Conservation (phyloP, 371 early-diverging fungal genomes). For the Nematocida ausubeli region DNA sequence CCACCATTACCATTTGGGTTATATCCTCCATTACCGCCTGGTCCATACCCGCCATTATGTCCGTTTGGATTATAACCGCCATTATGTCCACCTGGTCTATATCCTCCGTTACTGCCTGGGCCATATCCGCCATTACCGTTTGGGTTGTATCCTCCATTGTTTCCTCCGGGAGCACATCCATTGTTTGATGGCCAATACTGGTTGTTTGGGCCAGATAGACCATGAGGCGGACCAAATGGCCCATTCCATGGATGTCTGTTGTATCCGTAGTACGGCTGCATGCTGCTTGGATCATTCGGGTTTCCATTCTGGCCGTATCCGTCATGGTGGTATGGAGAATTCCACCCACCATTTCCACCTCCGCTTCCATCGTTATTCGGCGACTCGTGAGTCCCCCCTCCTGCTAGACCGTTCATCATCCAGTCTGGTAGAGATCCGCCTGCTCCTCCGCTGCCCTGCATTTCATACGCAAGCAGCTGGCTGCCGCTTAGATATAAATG, state of each 20-base stretch:
- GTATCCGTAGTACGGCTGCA: not conserved
- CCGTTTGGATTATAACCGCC: not conserved
- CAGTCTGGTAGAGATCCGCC: conserved; percentile 1
- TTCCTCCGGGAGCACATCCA: not conserved
- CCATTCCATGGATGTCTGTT: conserved; percentile 18
- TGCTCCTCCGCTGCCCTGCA: not conserved
- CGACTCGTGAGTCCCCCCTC: not conserved
- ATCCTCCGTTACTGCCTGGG: not conserved
- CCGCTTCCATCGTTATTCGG: not conserved
- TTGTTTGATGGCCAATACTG: not conserved
- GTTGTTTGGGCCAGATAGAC: not conserved
- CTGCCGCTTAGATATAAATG: conserved; percentile 14
- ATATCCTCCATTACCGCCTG: not conserved
- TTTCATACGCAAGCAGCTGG: conserved; percentile 22
- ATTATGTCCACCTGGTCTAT: not conserved
- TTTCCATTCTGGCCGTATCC: not conserved
- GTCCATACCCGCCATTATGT: not conserved
- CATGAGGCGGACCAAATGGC: not conserved
- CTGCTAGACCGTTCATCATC: conserved; percentile 8
- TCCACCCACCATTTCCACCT: not conserved
- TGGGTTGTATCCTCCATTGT: not conserved
- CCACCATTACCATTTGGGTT: not conserved
- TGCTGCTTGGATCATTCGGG: not conserved
- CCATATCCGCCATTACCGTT: not conserved
- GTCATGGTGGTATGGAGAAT: not conserved